Evolutionary conservation across 2,329 filamentous ascomycete species (phyloP).

Genomic region (Scytalidium lignicola): DNA sequence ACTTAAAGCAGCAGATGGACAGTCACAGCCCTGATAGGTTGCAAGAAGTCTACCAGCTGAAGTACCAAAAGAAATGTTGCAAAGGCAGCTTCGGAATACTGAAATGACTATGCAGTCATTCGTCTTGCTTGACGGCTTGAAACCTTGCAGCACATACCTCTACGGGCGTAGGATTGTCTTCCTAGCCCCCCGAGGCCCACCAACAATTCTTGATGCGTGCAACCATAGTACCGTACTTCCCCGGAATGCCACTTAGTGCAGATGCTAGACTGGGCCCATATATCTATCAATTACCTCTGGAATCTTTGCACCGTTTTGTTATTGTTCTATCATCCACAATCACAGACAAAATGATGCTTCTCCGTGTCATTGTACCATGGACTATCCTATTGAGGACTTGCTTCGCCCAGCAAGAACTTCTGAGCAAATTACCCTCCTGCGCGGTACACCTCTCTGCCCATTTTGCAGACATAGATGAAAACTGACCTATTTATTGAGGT

Average conservation of each 20-base stretch:
- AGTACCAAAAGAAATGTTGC: neutral
- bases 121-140: no score
- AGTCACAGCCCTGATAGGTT: no score
- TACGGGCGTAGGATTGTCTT: neutral
- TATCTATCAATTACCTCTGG: constrained; percentile 1
- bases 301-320: neutral
- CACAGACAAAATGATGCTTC: constrained; percentile 1
- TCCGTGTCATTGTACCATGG: neutral
- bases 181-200: neutral
- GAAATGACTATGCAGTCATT: neutral
- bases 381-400: neutral
- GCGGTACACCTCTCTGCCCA: neutral
- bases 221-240: neutral
- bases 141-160: no score
- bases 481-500: constrained; percentile 1
- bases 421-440: constrained; percentile 1
- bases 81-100: neutral
- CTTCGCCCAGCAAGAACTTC: neutral
- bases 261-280: neutral
- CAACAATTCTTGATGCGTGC: neutral
- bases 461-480: neutral
- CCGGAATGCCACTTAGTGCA: neutral
- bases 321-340: neutral
- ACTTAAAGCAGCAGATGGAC: no score
- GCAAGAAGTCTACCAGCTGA: no score